Evolutionary conservation across 768 basidiomycete species (phyloP).

Genomic region (Mycena alexandri): DNA sequence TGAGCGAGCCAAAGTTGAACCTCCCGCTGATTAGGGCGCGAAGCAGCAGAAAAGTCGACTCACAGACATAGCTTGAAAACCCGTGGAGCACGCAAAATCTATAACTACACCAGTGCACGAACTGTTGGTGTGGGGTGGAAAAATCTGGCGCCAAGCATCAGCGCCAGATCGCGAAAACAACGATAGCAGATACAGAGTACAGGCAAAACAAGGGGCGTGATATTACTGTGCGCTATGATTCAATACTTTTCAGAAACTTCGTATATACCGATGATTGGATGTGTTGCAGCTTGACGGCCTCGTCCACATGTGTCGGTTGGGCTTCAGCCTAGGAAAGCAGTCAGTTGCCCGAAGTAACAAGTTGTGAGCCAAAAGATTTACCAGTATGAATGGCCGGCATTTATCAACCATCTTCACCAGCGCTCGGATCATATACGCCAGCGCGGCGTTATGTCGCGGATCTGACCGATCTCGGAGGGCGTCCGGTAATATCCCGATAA

Average conservation of each 20-base stretch:
- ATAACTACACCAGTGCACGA: no score
- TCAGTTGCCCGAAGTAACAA: not conserved
- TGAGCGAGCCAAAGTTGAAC: no score
- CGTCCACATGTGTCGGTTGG: conserved; percentile 62
- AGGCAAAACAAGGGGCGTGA: conserved; percentile 15
- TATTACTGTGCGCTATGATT: conserved; percentile 42
- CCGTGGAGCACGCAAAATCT: no score
- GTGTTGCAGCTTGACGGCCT: conserved; percentile 71
- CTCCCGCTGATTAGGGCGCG: no score
- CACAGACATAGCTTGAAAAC: no score
- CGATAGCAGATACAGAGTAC: conserved; percentile 31
- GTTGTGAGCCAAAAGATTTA: conserved; percentile 41
- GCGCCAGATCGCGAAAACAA: not conserved
- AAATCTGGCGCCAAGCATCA: no score
- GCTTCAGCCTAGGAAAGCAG: conserved; percentile 55
- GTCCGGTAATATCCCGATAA: conserved; percentile 78
- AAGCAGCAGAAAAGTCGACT: no score
- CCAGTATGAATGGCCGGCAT: conserved; percentile 70
- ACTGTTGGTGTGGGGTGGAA: no score
- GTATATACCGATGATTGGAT: conserved; percentile 74
- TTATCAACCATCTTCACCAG: conserved; percentile 71
- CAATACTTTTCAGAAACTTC: conserved; percentile 73
- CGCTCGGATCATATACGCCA: conserved; percentile 79
- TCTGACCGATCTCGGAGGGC: conserved; percentile 70
- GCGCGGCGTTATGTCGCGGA: conserved; percentile 75